Evolutionary conservation across 2,329 filamentous ascomycete genomes (phyloP), one percentile per base, ranked within the genome.

Genomic region (Aspergillus felis): DNA sequence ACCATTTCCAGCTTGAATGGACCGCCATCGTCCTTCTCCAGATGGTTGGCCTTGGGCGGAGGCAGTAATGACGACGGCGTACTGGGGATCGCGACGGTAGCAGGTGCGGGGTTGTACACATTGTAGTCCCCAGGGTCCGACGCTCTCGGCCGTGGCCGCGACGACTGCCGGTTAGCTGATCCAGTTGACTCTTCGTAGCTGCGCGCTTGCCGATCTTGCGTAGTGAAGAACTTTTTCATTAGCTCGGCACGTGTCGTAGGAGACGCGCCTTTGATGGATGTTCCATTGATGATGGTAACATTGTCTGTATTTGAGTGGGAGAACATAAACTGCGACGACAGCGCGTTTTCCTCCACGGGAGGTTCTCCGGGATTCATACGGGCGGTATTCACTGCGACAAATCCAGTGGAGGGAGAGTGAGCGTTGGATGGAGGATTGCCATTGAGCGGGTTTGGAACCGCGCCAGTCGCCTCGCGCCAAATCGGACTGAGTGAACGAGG

Each of bases 1-100:
- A 89, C 85, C 77, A 93, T 90, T 56, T 90, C 79, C 6, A 83
- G 72, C 60, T 85, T 85, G 74, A 80, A 85, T 0, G 82, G 82
- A 0, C 82, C 83, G 6, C 81, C 82, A 57, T 85, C 82, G 55
- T 84, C 82, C 58, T 82, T 80, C 50, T 83, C 81, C 60, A 68
- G 74, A 62, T 71, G 74, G 57, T 61, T 74, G 52, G 76, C 73
- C 29, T 82, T 80, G 38, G 74, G 70, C 3, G 77, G 77, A 1
- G 81, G 80, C 9, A 83, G 75, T 10, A 84, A 72, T 14, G 76
- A 80, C 1, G 81, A 79, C 1, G 82, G 81, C 0, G 81, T 84
- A 60, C 76, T 80, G 10, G 82, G 81, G 38, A 84, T 84, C 1
- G 82, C 79, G 3, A 84, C 81, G 1, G 81, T 78, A 4, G 72